phyloP scores from a whole-genome alignment of 768 basidiomycete species.

The Guyanaporus albipodus region DNA sequence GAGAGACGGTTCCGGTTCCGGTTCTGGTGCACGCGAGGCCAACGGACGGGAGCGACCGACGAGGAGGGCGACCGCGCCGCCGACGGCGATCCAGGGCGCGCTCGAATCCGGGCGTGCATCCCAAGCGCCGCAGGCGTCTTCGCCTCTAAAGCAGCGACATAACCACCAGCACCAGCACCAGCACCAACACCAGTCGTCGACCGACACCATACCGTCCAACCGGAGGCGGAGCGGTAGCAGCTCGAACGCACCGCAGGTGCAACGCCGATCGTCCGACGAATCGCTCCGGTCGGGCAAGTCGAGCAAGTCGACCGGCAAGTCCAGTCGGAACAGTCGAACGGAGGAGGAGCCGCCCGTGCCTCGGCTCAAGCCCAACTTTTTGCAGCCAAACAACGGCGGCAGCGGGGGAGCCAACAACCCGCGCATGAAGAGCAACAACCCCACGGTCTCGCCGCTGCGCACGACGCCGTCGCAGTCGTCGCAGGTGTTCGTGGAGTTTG shows the following conservation, averaged over 20 bases:
- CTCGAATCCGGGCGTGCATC: constrained; percentile 22
- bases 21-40: constrained; percentile 8
- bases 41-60: constrained; percentile 15
- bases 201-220: constrained; percentile 17
- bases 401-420: too few relatives aligned
- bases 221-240: constrained; percentile 30
- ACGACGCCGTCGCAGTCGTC: constrained; percentile 24
- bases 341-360: constrained; percentile 30
- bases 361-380: constrained; percentile 28
- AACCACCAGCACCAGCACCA: constrained; percentile 26
- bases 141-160: constrained; percentile 22
- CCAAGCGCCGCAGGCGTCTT: constrained; percentile 21
- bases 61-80: constrained; percentile 15
- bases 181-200: constrained; percentile 31
- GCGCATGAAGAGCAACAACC: constrained; percentile 58
- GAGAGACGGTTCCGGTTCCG: constrained; percentile 1
- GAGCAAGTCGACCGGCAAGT: constrained; percentile 30
- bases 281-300: constrained; percentile 42
- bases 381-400: constrained; percentile 13
- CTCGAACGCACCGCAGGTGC: constrained; percentile 15
- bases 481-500: constrained; percentile 26
- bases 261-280: constrained; percentile 36
- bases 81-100: constrained; percentile 10
- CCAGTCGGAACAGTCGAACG: constrained; percentile 25
- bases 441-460: constrained; percentile 28